Base-by-base conservation (phyloP, 352 stramenopile genomes). In the Globisporangium spinosum region DNA sequence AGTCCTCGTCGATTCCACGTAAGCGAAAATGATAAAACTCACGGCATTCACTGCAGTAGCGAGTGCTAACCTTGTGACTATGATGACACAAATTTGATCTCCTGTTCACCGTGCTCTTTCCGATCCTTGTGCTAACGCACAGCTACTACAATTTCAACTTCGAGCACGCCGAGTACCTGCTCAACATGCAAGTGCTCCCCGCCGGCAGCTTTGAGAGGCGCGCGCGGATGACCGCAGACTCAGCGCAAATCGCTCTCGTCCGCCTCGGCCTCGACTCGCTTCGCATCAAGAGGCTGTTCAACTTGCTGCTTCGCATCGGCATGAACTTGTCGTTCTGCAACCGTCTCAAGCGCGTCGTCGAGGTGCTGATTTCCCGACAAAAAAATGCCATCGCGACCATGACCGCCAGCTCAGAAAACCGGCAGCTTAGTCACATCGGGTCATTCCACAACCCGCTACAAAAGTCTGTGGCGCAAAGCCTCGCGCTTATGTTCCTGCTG, bases 241-340 rank as follows among this genome's bases (percentile, higher is more conserved):
- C 72, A 0, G 58, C 62, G 2, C 63, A 77, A 25, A 72, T 82
- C 6, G 70, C 67, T 2, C 53, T 74, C 8, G 67, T 86, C 54
- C 70, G 70, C 10, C 38, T 64, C 3, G 74, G 53, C 2, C 70
- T 82, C 22, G 75, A 83, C 34, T 73, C 68, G 12, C 65, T 83
- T 43, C 70, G 72, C 2, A 76, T 83, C 57, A 53, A 65, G 5
- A 59, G 72, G 22, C n/a, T 43, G 0, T 35, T 64, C 2, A 65
- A 80, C 15, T 45, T 80, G 2, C 62, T 79, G 57, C 65, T 81
- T 5, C 74, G 73, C 0, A 71, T 83, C 23, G 72, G 72, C 34
- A 75, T 77, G 65, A 82, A 77, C 62, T 2, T 77, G 8, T 68
- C 67, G 1, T 81, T 86, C 38, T 74, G 70, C 2, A 73, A 80